Conservation (phyloP, 2,329 filamentous ascomycete species). For the Nectriaceae sp. region DNA sequence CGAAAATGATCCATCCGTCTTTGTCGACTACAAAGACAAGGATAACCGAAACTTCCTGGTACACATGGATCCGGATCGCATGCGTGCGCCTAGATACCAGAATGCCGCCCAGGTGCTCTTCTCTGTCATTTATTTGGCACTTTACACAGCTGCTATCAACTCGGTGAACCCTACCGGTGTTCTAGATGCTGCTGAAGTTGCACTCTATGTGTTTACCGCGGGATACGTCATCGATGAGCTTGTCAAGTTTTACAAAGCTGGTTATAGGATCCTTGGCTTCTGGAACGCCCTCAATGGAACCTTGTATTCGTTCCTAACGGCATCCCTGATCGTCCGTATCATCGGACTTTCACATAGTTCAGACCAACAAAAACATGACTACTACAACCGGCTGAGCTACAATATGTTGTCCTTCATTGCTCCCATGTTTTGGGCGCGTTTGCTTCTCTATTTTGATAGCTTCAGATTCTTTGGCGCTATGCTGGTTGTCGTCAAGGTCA, state of each 20-base stretch:
- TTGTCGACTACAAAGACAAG: conserved; percentile 83
- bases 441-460: conserved; percentile 90
- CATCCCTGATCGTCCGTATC: conserved; percentile 78
- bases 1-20: conserved; percentile 84
- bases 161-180: conserved; percentile 86
- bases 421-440: conserved; percentile 94
- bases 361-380: conserved; percentile 46
- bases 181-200: conserved; percentile 78
- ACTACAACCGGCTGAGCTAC: conserved; percentile 82
- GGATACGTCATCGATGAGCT: conserved; percentile 89
- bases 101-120: conserved; percentile 86
- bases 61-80: conserved; percentile 91
- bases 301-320: conserved; percentile 76
- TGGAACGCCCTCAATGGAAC: conserved; percentile 95
- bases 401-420: conserved; percentile 92
- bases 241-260: conserved; percentile 91
- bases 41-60: conserved; percentile 75
- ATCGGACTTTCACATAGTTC: conserved; percentile 69
- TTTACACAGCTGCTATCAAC: conserved; percentile 93
- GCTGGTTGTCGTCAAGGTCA: conserved; percentile 93
- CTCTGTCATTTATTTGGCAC: conserved; percentile 76
- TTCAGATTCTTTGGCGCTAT: conserved; percentile 97
- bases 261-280: conserved; percentile 87
- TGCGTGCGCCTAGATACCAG: conserved; percentile 90
- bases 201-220: conserved; percentile 88